Conservation (phyloP, 2,329 filamentous ascomycete genomes). For the Diaporthe batatas region DNA sequence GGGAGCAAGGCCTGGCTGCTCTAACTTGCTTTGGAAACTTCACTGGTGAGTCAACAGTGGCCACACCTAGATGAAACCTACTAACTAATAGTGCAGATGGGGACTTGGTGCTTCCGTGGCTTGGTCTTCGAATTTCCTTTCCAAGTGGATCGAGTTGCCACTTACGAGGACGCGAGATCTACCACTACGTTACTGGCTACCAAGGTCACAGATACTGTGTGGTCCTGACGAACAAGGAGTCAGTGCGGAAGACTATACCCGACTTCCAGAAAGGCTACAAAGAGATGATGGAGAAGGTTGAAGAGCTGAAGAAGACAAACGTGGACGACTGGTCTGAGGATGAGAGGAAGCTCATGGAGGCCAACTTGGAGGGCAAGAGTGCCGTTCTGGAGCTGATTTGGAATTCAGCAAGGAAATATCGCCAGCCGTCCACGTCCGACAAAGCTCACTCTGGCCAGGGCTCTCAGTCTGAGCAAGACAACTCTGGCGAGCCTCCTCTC, state of each 20-base stretch:
- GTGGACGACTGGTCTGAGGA: not conserved
- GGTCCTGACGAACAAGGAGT: not conserved
- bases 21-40: not conserved
- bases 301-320: too few relatives aligned
- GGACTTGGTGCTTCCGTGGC: not conserved
- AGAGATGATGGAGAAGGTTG: not conserved
- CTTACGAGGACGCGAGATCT: not conserved
- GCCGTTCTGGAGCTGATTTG: not conserved
- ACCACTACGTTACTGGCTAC: not conserved
- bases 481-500: not conserved
- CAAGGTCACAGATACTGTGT: not conserved
- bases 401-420: not conserved
- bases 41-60: not conserved
- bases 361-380: not conserved
- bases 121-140: not conserved
- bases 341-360: not conserved
- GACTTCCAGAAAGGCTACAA: not conserved
- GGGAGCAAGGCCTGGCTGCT: not conserved
- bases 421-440: too few relatives aligned
- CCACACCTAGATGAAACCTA: too few relatives aligned
- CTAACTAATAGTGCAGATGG: not conserved
- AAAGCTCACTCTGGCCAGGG: not conserved
- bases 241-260: not conserved
- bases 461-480: too few relatives aligned
- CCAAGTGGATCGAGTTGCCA: constrained; percentile 1